Percentiles rank a stretch among this genome's conserved stretches.
These are phyloP conservation scores for Rhododendron simsii DNA, from an alignment of 148 eudicot genomes.

Conservation along the genomic window DNA sequence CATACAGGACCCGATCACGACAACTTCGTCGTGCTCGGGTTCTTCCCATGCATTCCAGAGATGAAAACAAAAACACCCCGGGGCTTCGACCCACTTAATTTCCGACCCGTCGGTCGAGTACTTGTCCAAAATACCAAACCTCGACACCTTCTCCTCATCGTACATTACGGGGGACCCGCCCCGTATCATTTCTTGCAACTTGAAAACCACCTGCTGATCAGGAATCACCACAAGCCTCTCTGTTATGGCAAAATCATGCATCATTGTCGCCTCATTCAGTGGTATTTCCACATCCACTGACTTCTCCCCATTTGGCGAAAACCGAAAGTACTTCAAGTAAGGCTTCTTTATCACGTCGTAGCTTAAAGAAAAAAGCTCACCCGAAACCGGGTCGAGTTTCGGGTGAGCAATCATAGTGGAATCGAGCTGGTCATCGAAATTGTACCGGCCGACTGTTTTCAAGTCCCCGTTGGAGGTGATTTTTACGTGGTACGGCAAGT, in stretches of 20 bases:
- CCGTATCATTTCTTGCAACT: conserved; percentile 21
- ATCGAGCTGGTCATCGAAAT: conserved; percentile 16
- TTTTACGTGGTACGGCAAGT: conserved; percentile 36
- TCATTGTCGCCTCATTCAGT: conserved; percentile 18
- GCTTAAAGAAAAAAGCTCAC: conserved; percentile 24
- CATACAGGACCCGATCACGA: conserved; percentile 38
- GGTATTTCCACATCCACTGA: conserved; percentile 20
- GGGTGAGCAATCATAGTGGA: conserved; percentile 33
- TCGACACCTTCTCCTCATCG: conserved; percentile 15
- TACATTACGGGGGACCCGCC: conserved; percentile 32
- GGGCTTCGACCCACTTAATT: conserved; percentile 25
- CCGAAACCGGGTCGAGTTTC: conserved; percentile 27
- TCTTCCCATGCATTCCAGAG: conserved; percentile 38
- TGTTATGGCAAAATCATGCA: conserved; percentile 30
- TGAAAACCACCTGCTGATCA: conserved; percentile 33
- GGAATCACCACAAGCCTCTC: conserved; percentile 21
- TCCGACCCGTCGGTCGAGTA: conserved; percentile 1
- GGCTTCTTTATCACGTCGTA: conserved; percentile 28
- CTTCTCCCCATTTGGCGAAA: conserved; percentile 19
- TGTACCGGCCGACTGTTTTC: conserved; percentile 21
- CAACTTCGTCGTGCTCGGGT: conserved; percentile 17
- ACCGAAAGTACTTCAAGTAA: conserved; percentile 18
- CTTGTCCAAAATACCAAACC: conserved; percentile 24
- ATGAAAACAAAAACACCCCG: conserved; percentile 32
- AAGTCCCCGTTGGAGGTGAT: conserved; percentile 27